Evolutionary conservation across 2,329 filamentous ascomycete genomes (phyloP).

Genomic region (Aspergillus phoenicis): DNA sequence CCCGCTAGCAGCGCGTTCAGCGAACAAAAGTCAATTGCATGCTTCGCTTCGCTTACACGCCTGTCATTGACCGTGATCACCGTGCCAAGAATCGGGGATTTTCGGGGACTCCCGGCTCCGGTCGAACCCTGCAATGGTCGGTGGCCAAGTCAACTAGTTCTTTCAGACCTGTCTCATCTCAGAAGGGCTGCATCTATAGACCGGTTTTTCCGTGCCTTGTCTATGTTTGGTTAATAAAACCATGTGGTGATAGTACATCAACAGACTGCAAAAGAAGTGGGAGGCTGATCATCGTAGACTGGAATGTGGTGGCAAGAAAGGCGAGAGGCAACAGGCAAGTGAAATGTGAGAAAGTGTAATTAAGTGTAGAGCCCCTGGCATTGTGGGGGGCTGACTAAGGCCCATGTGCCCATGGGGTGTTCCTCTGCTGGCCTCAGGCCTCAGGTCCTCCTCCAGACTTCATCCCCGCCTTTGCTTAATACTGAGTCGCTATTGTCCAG

Average conservation of each 20-base stretch:
- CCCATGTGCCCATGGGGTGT: not conserved
- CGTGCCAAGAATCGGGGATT: slow-evolving; percentile 1
- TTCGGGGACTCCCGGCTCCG: not conserved
- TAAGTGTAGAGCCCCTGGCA: not conserved
- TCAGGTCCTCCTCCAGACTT: not conserved
- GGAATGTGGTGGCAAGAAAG: not conserved
- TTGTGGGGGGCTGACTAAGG: not conserved
- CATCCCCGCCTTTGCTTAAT: not conserved
- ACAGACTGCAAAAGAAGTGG: too few relatives aligned
- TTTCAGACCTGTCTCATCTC: not conserved
- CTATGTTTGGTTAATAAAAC: not conserved
- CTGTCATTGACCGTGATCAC: not conserved
- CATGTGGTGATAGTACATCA: not conserved
- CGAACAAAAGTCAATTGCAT: not conserved
- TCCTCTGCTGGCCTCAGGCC: not conserved
- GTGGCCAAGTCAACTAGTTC: not conserved
- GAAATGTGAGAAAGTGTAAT: not conserved
- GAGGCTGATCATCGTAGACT: too few relatives aligned
- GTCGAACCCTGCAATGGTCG: not conserved
- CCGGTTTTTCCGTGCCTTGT: not conserved
- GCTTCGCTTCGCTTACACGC: not conserved
- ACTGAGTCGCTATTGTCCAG: not conserved
- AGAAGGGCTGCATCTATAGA: not conserved
- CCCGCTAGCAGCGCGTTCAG: not conserved
- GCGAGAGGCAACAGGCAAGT: not conserved